phyloP scores from a whole-genome alignment of 139 green algal genomes.

The Ettlia oleoabundans region DNA sequence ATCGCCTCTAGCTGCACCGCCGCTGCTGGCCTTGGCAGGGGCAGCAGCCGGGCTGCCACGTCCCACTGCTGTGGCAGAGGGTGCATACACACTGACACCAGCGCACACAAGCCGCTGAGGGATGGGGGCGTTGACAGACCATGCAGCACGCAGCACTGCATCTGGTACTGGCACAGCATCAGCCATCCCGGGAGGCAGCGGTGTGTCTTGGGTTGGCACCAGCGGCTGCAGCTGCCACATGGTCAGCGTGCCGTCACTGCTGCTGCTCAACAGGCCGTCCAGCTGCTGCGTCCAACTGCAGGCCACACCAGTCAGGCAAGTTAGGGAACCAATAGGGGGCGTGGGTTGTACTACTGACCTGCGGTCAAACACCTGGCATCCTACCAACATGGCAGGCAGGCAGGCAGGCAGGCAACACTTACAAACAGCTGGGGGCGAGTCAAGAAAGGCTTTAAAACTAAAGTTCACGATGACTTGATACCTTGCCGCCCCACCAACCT shows the following conservation, averaged over 20 bases:
- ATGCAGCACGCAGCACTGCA: constrained; percentile 3
- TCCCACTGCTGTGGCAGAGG: constrained; percentile 17
- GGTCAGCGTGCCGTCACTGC: neutral
- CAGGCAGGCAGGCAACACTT: neutral
- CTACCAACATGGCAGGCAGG: too few species aligned
- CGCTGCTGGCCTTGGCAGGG: constrained; percentile 5
- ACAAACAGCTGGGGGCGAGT: neutral
- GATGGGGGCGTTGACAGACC: neutral
- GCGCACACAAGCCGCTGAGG: constrained; percentile 34
- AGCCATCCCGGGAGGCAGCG: too few species aligned
- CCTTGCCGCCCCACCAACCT: too few species aligned
- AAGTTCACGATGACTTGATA: too few species aligned
- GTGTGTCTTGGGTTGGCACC: too few species aligned
- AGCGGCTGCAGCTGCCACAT: constrained; percentile 40
- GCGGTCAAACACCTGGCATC: too few species aligned
- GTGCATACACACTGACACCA: constrained; percentile 21
- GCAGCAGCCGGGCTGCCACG: neutral
- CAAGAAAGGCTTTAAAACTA: too few species aligned
- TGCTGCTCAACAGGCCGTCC: constrained; percentile 40
- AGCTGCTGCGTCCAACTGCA: constrained; percentile 47
- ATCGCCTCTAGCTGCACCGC: too few species aligned
- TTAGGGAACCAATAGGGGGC: too few species aligned
- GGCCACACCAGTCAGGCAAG: neutral
- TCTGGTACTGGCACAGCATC: neutral
- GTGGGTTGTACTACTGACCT: too few species aligned